phyloP scores from a whole-genome alignment of 169 alveolate species.

The Cryptosporidium baileyi region DNA sequence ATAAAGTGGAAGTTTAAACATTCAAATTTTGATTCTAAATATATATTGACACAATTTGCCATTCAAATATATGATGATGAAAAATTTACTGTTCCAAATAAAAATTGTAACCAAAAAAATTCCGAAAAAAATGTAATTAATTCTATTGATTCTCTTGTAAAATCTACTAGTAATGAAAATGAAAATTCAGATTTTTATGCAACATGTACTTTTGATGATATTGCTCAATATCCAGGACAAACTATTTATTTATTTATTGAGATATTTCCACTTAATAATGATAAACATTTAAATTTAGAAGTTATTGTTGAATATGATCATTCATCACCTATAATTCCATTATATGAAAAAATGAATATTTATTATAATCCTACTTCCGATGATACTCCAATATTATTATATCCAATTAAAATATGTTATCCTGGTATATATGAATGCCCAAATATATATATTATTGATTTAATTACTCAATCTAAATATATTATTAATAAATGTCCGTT shows the following conservation, averaged over 20 bases:
- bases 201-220: constrained; percentile 22
- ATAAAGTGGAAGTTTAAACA: constrained; percentile 20
- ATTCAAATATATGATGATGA: constrained; percentile 1
- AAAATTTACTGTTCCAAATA: too few relatives aligned
- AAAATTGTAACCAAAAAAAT: too few relatives aligned
- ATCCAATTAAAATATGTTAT: constrained; percentile 59
- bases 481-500: constrained; percentile 21
- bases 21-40: not conserved
- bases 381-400: not conserved
- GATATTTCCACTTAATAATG: not conserved
- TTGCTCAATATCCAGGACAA: constrained; percentile 46
- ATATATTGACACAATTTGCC: constrained; percentile 54
- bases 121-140: not conserved
- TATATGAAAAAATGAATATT: constrained; percentile 25
- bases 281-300: not conserved
- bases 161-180: not conserved
- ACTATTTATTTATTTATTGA: constrained; percentile 20
- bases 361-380: constrained; percentile 1
- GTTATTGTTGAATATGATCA: constrained; percentile 32
- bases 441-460: constrained; percentile 26
- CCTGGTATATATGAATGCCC: constrained; percentile 68
- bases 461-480: constrained; percentile 7
- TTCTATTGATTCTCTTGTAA: not conserved
- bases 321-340: constrained; percentile 14
- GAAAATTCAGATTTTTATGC: not conserved